Evolutionary conservation across 2,329 filamentous ascomycete genomes (phyloP), one percentile per base, ranked within the genome.

Genomic region (Microdochium trichocladiopsis): DNA sequence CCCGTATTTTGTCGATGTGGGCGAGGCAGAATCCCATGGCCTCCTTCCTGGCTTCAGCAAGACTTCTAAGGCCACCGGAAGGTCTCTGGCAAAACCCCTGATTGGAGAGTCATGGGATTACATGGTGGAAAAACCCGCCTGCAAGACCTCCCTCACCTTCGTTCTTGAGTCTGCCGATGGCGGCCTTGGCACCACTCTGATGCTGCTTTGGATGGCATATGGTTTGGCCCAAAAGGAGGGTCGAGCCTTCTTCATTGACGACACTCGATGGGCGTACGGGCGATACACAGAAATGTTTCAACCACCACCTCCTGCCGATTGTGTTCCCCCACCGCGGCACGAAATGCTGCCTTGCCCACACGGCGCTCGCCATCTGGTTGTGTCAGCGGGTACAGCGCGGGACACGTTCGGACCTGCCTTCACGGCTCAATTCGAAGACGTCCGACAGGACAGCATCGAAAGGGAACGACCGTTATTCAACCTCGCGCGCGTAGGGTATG

Each of bases 161-260:
- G 80, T 91, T 2, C 75, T 95, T 61, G 88, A 93, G 63, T 79
- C 83, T 8, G 69, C 78, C 3, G 84, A 93, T 60, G 88, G 88
- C 2, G 90, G 90, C 2, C 74, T 95, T 10, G 90, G 90, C 5
- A 84, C 82, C 57, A 83, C 86, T 1, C 69, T 96, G 54, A 84
- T 95, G 78, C 79, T 85, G 62, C 65, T 95, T 52, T 96, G 90
- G 90, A 86, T 87, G 61, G 86, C 89, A 24, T 95, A 94, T 64
- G 88, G 88, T 3, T 71, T 95, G 51, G 89, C 90, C 2, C 76
- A 86, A 63, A 79, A 84, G 54, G 87, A 95, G 64, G 81, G 80
- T 14, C 77, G 90, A 23, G 76, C 83, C 1, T 95, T 95, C 68
- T 95, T 95, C 70, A 75, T 95, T 56, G 89, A 95, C 60, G 90